phyloP scores from a whole-genome alignment of 768 basidiomycete species.

The Rickenella mellea region DNA sequence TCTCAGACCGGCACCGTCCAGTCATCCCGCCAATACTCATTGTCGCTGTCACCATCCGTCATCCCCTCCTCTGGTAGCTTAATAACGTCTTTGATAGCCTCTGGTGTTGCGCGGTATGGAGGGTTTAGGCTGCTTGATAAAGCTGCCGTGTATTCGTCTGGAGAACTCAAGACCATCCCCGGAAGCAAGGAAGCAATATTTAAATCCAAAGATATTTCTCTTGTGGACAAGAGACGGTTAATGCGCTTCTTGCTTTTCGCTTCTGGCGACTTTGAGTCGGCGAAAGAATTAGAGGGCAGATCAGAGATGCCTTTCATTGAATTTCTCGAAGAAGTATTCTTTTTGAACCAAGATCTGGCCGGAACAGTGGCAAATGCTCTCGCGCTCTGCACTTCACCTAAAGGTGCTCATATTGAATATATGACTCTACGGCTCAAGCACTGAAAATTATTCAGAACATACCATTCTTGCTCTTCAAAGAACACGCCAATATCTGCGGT shows the following conservation, averaged over 20 bases:
- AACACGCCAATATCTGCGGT: conserved; percentile 63
- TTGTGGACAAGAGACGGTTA: conserved; percentile 80
- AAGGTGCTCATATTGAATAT: conserved; percentile 43
- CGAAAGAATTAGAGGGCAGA: conserved; percentile 47
- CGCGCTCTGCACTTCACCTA: conserved; percentile 51
- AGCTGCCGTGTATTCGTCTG: conserved; percentile 46
- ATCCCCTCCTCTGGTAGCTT: conserved; percentile 73
- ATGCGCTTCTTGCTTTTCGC: conserved; percentile 90
- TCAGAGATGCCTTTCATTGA: conserved; percentile 46
- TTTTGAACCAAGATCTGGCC: conserved; percentile 46
- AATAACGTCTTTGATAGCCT: conserved; percentile 69
- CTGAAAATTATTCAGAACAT: conserved; percentile 37
- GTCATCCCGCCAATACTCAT: conserved; percentile 64
- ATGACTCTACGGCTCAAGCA: neutral
- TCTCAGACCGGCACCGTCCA: conserved; percentile 33
- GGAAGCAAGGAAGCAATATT: conserved; percentile 91
- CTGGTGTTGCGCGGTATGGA: conserved; percentile 86
- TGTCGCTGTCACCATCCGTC: conserved; percentile 78
- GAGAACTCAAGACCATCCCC: conserved; percentile 57
- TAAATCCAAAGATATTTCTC: conserved; percentile 64
- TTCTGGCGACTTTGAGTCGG: conserved; percentile 61
- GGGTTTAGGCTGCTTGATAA: conserved; percentile 77
- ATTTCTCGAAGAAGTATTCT: conserved; percentile 59
- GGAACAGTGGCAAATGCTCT: conserved; percentile 68
- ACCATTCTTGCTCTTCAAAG: conserved; percentile 60